Percentiles rank a stretch among this genome's conserved stretches.
These are phyloP conservation scores for Arxiozyma slooffiae DNA, from an alignment of 1,139 yeast species.

Conservation along the genomic window DNA sequence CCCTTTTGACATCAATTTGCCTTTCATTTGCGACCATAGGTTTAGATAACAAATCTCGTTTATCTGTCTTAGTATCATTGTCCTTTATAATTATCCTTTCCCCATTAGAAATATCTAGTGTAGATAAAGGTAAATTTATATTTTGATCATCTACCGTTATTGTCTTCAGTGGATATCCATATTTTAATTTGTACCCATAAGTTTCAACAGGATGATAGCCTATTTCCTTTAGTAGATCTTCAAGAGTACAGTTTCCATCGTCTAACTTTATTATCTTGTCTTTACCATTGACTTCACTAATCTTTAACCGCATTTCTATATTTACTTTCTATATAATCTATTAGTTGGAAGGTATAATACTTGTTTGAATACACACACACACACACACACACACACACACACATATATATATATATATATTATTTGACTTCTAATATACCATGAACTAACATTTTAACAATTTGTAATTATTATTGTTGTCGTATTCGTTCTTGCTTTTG, in stretches of 20 bases:
- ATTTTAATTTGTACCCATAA: background rate
- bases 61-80: background rate
- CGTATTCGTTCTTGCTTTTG: background rate
- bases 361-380: too few species aligned
- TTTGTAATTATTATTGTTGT: background rate
- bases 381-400: too few species aligned
- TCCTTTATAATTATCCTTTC: background rate
- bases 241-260: slow-evolving; percentile 20
- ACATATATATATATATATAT: too few species aligned
- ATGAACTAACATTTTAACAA: background rate
- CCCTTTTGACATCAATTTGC: background rate
- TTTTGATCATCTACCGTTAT: background rate
- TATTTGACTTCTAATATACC: background rate
- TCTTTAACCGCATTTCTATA: slow-evolving; percentile 27
- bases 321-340: background rate
- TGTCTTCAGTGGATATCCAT: background rate
- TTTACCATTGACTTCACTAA: slow-evolving; percentile 10
- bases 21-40: background rate
- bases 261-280: slow-evolving; percentile 22
- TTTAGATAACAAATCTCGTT: background rate
- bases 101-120: background rate
- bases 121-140: background rate
- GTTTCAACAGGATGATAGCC: slow-evolving; percentile 37
- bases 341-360: too few species aligned
- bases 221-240: slow-evolving; percentile 15